Base-by-base conservation (phyloP, 2,329 filamentous ascomycete genomes). In the Cladorrhinum sp. region DNA sequence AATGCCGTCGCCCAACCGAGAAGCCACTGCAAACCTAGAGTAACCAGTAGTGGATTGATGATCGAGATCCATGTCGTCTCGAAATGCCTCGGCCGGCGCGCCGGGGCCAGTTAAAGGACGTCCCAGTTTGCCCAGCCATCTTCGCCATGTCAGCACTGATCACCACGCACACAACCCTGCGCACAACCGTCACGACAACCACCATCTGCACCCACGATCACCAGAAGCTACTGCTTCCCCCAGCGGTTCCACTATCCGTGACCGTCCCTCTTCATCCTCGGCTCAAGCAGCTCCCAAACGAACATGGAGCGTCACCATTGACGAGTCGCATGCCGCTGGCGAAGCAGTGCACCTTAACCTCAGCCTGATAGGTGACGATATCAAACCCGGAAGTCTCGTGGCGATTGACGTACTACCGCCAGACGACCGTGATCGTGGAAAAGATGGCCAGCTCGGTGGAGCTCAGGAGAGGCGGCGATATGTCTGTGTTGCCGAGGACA, bases 281-380 rank as follows among this genome's bases (percentile, higher is more conserved):
- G 72, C 69, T 5, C 41, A 62, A 66, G 68, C 27, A 73, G 71
- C 51, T 57, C 73, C 18, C 80, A 45, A 84, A 66, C 76, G 80
- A 27, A 75, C 76, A 64, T 85, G 82, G 66, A 81, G 76, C 49
- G 78, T 86, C 58, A 79, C 79, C 8, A 79, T 86, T 66, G 90
- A 93, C 72, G 91, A 96, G 66, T 85, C 83, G 48, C 89, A 45
- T 45, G 41, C 92, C 68, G 87, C 88, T 8, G 84, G 83, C 60
- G 90, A 96, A 68, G 91, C 93, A 67, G 87, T 95, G 50, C 79
- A 95, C 22, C 81, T 96, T 69, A 95, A 93, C 71, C 80, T 88
- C 60, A 86, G 90, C 59, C 81, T 87, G 16, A 85, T 93, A 61
- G 83, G 85, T 57, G 78, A 81, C 50, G 81, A 84, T 50, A 79